Evolutionary conservation across 164 flowering plant genomes (phyloP).

Genomic region (Vitis rotundifolia): DNA sequence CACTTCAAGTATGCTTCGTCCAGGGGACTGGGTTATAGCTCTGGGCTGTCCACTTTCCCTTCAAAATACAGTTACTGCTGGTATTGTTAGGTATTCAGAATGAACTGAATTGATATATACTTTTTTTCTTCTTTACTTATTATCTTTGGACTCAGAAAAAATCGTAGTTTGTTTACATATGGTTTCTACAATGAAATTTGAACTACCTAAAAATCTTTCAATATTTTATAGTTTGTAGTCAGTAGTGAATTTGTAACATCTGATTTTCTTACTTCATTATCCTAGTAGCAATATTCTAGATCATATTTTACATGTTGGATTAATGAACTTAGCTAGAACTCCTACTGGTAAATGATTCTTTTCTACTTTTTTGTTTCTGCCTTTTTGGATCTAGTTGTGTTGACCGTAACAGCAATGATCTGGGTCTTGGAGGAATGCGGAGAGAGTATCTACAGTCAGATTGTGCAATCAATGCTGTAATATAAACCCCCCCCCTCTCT

Average conservation of each 20-base stretch:
- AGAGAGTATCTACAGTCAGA: constrained; percentile 93
- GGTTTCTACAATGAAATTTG: too few relatives aligned
- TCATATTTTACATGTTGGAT: not conserved
- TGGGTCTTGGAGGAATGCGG: constrained; percentile 87
- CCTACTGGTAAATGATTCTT: not conserved
- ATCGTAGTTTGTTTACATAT: too few relatives aligned
- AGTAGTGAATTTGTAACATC: not conserved
- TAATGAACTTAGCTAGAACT: not conserved
- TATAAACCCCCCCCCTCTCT: not conserved
- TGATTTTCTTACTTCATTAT: not conserved
- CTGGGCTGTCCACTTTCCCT: constrained; percentile 94
- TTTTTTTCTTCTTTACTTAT: not conserved
- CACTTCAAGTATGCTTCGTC: constrained; percentile 75
- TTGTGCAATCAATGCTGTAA: constrained; percentile 88
- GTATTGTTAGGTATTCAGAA: constrained; percentile 72
- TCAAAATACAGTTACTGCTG: constrained; percentile 95
- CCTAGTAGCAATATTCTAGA: not conserved
- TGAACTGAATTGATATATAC: not conserved
- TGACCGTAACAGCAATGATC: constrained; percentile 93
- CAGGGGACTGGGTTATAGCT: constrained; percentile 96
- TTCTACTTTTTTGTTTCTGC: not conserved
- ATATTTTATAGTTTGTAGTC: not conserved
- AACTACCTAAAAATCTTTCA: too few relatives aligned
- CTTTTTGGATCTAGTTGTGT: constrained; percentile 60
- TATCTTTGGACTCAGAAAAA: not conserved